A percentile compares a stretch with the other conserved stretches of the same genome.
phyloP scores from a whole-genome alignment of 805 yeast genomes.

The Saccharomycopsis sp. region DNA sequence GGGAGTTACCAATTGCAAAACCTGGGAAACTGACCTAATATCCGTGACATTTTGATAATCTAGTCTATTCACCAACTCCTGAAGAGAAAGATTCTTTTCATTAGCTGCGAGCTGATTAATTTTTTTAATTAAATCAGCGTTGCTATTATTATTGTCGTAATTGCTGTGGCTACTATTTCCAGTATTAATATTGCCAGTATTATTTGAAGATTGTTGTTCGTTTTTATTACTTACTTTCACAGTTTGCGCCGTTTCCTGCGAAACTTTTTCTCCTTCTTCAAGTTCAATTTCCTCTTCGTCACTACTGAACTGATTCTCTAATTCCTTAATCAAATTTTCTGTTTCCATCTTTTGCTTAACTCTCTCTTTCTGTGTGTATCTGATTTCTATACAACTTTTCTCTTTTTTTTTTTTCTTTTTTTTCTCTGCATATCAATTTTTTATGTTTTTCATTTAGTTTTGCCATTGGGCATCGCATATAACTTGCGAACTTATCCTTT shows the following conservation, averaged over 20 bases:
- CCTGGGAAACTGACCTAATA: slow-evolving; percentile 9
- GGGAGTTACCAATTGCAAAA: slow-evolving; percentile 1
- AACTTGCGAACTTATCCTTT: too few species aligned
- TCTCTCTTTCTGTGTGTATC: too few species aligned
- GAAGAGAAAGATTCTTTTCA: slow-evolving; percentile 17
- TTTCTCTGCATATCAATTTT: too few species aligned
- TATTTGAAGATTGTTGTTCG: slow-evolving; percentile 14
- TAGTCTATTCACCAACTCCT: slow-evolving; percentile 18
- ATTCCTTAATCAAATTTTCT: slow-evolving; percentile 28
- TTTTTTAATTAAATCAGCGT: neutral
- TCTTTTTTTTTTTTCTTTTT: too few species aligned
- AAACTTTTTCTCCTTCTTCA: slow-evolving; percentile 8
- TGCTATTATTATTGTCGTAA: neutral
- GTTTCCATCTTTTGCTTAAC: too few species aligned
- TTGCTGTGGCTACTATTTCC: too few species aligned
- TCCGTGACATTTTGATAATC: slow-evolving; percentile 20
- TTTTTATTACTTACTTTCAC: neutral
- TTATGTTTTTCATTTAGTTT: too few species aligned
- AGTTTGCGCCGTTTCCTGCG: neutral
- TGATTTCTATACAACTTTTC: too few species aligned
- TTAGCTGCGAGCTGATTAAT: slow-evolving; percentile 6
- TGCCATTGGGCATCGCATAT: too few species aligned
- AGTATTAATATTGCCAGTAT: slow-evolving; percentile 7
- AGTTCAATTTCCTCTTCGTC: slow-evolving; percentile 21
- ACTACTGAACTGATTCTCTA: slow-evolving; percentile 29